Base-by-base conservation (phyloP, 2,329 filamentous ascomycete species). In the Metarhizium rileyi region DNA sequence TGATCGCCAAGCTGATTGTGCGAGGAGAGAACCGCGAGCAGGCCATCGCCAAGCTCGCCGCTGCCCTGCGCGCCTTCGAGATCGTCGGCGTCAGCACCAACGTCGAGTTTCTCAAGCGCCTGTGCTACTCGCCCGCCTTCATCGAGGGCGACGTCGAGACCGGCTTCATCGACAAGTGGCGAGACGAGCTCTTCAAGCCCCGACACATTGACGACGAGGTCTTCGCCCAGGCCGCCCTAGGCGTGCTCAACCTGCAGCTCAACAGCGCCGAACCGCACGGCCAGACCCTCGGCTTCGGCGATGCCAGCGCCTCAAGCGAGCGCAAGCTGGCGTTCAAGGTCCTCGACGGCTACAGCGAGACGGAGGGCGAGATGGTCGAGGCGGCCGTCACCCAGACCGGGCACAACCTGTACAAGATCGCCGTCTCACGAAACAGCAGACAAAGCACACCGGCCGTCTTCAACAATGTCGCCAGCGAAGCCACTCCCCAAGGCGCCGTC, bases 1-100 rank as follows among this genome's bases (percentile, higher is more conserved):
- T 98, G 93, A 95, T 98, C 57, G 88, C 93, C 42, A 98, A 98
- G 70, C 78, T 98, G 47, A 98, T 98, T 58, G 89, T 97, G 5
- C 81, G 87, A 51, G 93, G 87, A 1, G 78, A 81, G 16, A 85
- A 85, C 50, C 79, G 93, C 52, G 79, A 86, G 63, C 84, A 86
- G 25, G 88, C 90, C 3, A 84, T 98, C 46, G 83, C 87, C 51
- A 94, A 88, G 66, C 75, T 98, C 52, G 81, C 83, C 35, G 74
- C 83, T 4, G 90, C 93, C 1, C 72, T 98, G 10, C 84, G 88
- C 56, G 78, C 88, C 44, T 98, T 97, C 63, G 89, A 98, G 67
- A 83, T 98, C 10, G 93, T 91, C 3, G 93, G 93, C 0, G 80
- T 94, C 7, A 85, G 87, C 62, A 98, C 93, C 6, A 98, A 98